Evolutionary conservation across 1,284 basidiomycete genomes (phyloP).

Genomic region (Cutaneotrichosporon sp.): DNA sequence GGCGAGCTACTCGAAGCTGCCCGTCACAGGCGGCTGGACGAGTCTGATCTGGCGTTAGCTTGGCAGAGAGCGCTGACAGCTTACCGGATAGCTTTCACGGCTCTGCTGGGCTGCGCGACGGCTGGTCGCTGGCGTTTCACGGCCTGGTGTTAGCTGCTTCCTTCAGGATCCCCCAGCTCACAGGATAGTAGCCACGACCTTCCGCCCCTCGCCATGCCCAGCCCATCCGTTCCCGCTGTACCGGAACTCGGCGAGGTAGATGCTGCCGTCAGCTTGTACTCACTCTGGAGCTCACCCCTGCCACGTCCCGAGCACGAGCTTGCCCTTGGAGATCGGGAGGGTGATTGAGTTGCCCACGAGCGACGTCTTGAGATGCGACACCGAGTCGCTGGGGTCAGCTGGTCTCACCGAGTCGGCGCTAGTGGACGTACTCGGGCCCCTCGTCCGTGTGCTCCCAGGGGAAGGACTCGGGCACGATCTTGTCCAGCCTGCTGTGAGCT

Average conservation of each 20-base stretch:
- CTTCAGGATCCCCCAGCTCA: neutral
- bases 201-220: slow-evolving; percentile 41
- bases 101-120: too few relatives aligned
- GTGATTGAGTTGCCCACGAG: slow-evolving; percentile 78
- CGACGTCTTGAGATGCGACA: slow-evolving; percentile 87
- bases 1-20: neutral
- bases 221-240: slow-evolving; percentile 49
- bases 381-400: slow-evolving; percentile 54
- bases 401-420: too few relatives aligned
- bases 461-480: slow-evolving; percentile 81
- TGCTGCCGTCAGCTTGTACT: slow-evolving; percentile 11
- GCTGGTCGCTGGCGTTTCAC: too few relatives aligned
- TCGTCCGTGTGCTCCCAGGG: slow-evolving; percentile 87
- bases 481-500: slow-evolving; percentile 61
- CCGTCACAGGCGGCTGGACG: too few relatives aligned
- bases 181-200: slow-evolving; percentile 50
- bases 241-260: slow-evolving; percentile 46
- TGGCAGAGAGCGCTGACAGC: too few relatives aligned
- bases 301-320: slow-evolving; percentile 85
- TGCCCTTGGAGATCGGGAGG: slow-evolving; percentile 80
- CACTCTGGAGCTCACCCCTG: slow-evolving; percentile 58
- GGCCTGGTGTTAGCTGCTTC: neutral
- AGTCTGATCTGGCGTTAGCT: too few relatives aligned
- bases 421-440: slow-evolving; percentile 72
- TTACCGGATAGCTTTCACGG: too few relatives aligned